Percentiles rank a stretch among this genome's conserved stretches.
Conservation (phyloP, 1,284 basidiomycete species). For the Trametes polyzona region DNA sequence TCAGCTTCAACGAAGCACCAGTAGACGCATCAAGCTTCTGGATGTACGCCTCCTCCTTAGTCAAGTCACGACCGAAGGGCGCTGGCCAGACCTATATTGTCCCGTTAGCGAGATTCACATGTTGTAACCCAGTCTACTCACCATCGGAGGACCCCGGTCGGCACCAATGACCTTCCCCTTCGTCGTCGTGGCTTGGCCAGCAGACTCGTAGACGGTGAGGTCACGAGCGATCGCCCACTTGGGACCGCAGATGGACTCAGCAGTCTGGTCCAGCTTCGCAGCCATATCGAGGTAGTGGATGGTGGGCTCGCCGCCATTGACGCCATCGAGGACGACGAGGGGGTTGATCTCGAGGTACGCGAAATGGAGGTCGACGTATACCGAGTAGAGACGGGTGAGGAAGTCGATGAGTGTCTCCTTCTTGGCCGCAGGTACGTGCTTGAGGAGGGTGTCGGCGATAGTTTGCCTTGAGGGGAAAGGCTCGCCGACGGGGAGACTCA, state of each 20-base stretch:
- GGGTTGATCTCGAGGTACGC: slow-evolving; percentile 99
- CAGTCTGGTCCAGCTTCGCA: slow-evolving; percentile 98
- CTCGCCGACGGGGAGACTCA: slow-evolving; percentile 80
- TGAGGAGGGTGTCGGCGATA: slow-evolving; percentile 78
- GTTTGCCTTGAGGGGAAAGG: slow-evolving; percentile 81
- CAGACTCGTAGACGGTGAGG: slow-evolving; percentile 69
- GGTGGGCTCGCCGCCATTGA: slow-evolving; percentile 71
- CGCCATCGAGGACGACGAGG: slow-evolving; percentile 90
- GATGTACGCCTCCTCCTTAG: slow-evolving; percentile 99
- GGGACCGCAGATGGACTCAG: slow-evolving; percentile 96
- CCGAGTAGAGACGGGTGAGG: slow-evolving; percentile 92
- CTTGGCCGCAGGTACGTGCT: slow-evolving; percentile 79
- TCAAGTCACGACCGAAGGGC: slow-evolving; percentile 97
- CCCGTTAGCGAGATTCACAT: slow-evolving; percentile 13
- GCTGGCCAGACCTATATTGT: slow-evolving; percentile 80
- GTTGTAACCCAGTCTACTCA: slow-evolving; percentile 29
- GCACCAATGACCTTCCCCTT: slow-evolving; percentile 65
- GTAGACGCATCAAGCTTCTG: slow-evolving; percentile 97
- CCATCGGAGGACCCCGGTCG: slow-evolving; percentile 98
- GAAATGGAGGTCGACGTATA: slow-evolving; percentile 97
- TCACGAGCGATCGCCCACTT: slow-evolving; percentile 99
- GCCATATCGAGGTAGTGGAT: slow-evolving; percentile 99
- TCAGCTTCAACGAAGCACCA: slow-evolving; percentile 97
- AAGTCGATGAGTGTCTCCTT: slow-evolving; percentile 93
- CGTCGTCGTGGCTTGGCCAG: slow-evolving; percentile 45